phyloP scores from a whole-genome alignment of 2,329 filamentous ascomycete genomes.

The Arthroderma sp. region DNA sequence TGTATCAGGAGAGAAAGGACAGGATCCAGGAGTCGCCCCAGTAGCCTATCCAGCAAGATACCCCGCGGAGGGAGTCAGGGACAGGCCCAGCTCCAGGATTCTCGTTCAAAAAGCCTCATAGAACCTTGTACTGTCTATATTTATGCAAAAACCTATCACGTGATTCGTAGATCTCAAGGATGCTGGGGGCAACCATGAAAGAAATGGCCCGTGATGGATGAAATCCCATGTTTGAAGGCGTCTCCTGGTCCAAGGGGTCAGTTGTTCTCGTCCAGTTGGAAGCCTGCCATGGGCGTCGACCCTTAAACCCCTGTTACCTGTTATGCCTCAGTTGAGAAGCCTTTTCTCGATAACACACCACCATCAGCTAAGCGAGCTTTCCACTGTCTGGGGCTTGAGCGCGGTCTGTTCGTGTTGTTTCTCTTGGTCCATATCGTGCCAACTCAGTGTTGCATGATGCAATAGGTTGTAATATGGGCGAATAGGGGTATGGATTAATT shows the following conservation, averaged over 20 bases:
- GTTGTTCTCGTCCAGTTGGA: background rate
- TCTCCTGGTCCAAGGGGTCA: background rate
- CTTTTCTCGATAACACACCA: background rate
- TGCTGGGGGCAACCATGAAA: background rate
- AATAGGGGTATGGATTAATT: background rate
- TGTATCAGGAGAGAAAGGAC: background rate
- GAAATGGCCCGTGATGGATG: background rate
- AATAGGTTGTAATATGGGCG: background rate
- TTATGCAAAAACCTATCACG: background rate
- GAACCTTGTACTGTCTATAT: background rate
- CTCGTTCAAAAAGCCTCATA: background rate
- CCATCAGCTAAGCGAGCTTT: background rate
- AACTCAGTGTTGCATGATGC: background rate
- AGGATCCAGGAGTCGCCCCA: background rate
- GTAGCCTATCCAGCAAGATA: background rate
- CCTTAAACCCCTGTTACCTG: background rate
- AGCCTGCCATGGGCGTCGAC: background rate
- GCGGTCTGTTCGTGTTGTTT: background rate
- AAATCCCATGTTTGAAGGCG: background rate
- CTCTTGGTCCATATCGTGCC: slow-evolving; percentile 1
- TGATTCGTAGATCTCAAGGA: background rate
- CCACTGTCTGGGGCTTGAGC: background rate
- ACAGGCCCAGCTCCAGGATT: background rate
- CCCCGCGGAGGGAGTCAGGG: background rate
- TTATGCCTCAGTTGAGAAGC: background rate